These are phyloP conservation scores for Myrica gale DNA, from an alignment of 306 rosid species.

Conservation along the genomic window DNA sequence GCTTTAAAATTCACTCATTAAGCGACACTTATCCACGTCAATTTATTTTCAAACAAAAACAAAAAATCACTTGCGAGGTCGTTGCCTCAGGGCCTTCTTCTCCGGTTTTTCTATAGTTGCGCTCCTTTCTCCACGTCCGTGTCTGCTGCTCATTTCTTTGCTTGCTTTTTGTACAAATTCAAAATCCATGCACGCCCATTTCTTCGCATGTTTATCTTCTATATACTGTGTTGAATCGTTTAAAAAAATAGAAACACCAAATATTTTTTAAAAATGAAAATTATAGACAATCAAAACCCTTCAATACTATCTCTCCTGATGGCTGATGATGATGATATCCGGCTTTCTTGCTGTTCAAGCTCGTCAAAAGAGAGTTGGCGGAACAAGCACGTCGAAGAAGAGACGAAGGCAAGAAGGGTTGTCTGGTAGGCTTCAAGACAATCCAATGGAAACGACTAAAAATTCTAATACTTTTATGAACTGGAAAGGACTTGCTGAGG, in stretches of 20 bases:
- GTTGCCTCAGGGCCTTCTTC: too few species aligned
- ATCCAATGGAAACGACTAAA: background rate
- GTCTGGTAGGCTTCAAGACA: slow-evolving; percentile 77
- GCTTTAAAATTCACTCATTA: too few species aligned
- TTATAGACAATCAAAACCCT: slow-evolving; percentile 83
- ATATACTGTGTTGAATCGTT: slow-evolving; percentile 71
- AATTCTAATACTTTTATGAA: background rate
- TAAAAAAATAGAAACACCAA: slow-evolving; percentile 38
- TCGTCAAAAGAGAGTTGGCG: slow-evolving; percentile 66
- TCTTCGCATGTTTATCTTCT: slow-evolving; percentile 71
- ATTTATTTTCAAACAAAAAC: too few species aligned
- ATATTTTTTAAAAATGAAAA: slow-evolving; percentile 36
- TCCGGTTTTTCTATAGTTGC: too few species aligned
- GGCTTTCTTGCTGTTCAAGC: slow-evolving; percentile 75
- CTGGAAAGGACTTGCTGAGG: background rate
- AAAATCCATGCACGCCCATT: too few species aligned
- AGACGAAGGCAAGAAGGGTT: slow-evolving; percentile 33
- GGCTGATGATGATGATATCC: slow-evolving; percentile 69
- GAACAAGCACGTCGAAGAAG: slow-evolving; percentile 68
- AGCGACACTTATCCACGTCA: too few species aligned
- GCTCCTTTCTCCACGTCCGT: too few species aligned
- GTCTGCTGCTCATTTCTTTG: too few species aligned
- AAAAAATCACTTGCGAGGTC: too few species aligned
- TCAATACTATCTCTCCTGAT: slow-evolving; percentile 74
- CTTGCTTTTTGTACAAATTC: too few species aligned